Conservation (phyloP, 78 protist genomes). For the Dictyostelium discoideum region dicty_2.7 NC_007089.4:2610501-2611000, state of each 20-base stretch:
- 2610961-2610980: constrained; percentile 14
- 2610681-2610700: background rate
- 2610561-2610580: background rate
- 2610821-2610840: no score
- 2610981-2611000: background rate
- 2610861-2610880: background rate
- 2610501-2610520: background rate
- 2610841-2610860: background rate
- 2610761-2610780: constrained; percentile 11
- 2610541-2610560: background rate
- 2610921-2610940: constrained; percentile 1
- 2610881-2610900: background rate
- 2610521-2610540: constrained; percentile 19
- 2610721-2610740: background rate
- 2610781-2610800: background rate
- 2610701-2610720: background rate
- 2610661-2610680: background rate
- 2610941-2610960: background rate
- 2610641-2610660: background rate
- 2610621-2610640: background rate
- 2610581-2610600: background rate
- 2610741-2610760: background rate
- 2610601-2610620: background rate
- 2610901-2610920: background rate
- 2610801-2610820: background rate